Evolutionary conservation across 345 rosid species (phyloP), one percentile per base, ranked within the genome.

Genomic region (Ceriops zippeliana): DNA sequence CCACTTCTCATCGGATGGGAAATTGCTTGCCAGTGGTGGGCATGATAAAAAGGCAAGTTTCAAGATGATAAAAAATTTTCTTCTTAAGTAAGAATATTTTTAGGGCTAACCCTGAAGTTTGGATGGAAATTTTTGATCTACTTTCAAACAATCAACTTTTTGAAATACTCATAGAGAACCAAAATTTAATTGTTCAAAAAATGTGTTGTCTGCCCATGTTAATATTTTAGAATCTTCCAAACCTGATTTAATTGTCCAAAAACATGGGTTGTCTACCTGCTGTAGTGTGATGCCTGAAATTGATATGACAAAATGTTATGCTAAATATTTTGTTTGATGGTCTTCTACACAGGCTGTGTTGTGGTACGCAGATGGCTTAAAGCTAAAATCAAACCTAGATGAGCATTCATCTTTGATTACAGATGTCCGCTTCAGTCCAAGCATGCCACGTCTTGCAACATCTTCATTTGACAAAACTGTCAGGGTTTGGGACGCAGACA

Each of bases 401-500:
- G 99, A 91, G 71, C 99, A 95, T 82, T 64, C 90, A 20, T 64
- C 81, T 32, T 70, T 85, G 81, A 91, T 95, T 67, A 95, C 97
- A 2, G 99, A 95, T 69, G 86, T 95, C 56, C 99, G 99, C 66
- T 95, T 95, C 76, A 90, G 98, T 78, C 93, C 97, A 20, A 90
- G 86, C 89, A 82, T 81, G 84, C 71, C 96, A 49, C 93, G 93
- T 26, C 89, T 95, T 67, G 99, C 98, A 37, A 95, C 99, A 52
- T 91, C 99, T 58, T 95, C 99, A 16, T 95, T 86, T 59, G 99
- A 95, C 84, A 91, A 91, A 81, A 88, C 96, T 70, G 99, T 95
- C 82, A 82, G 92, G 76, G 98, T 95, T 70, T 95, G 99, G 99
- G 99, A 95, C 71, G 97, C 91, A 73, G 99, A 91, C 77, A 91